Evolutionary conservation across 306 rosid species (phyloP).

Genomic region (Pyrus betulifolia): DNA sequence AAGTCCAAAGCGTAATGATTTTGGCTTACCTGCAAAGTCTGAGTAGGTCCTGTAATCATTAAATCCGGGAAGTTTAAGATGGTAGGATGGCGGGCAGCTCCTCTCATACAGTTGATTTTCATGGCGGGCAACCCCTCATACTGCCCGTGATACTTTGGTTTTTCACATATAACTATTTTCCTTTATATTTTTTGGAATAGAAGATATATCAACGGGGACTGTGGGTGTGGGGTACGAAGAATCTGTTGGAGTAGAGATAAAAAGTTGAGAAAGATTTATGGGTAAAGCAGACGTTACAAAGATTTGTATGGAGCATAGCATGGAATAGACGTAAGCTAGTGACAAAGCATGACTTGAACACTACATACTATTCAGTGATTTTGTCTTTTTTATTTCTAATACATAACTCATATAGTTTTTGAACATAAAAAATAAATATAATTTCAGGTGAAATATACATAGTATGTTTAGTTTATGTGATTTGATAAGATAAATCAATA

Average conservation of each 20-base stretch:
- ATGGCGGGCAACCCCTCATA: constrained; percentile 36
- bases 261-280: constrained; percentile 42
- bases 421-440: too few species aligned
- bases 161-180: background rate
- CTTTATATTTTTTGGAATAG: background rate
- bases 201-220: background rate
- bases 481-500: background rate
- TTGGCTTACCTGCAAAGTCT: constrained; percentile 83
- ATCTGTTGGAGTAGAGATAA: constrained; percentile 25
- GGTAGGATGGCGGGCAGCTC: constrained; percentile 54
- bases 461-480: background rate
- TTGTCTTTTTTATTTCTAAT: background rate
- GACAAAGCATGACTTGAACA: constrained; percentile 79
- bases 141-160: background rate
- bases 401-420: background rate
- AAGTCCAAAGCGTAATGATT: constrained; percentile 65
- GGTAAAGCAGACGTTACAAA: constrained; percentile 70
- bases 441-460: background rate
- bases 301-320: constrained; percentile 29
- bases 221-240: constrained; percentile 7
- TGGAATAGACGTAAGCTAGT: constrained; percentile 48
- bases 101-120: background rate
- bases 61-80: constrained; percentile 43
- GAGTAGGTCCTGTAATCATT: constrained; percentile 65
- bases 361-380: background rate